Percentiles rank a stretch among this genome's conserved stretches.
Conservation (phyloP, 495 filamentous ascomycete species). For the Oleoguttula mirabilis region DNA sequence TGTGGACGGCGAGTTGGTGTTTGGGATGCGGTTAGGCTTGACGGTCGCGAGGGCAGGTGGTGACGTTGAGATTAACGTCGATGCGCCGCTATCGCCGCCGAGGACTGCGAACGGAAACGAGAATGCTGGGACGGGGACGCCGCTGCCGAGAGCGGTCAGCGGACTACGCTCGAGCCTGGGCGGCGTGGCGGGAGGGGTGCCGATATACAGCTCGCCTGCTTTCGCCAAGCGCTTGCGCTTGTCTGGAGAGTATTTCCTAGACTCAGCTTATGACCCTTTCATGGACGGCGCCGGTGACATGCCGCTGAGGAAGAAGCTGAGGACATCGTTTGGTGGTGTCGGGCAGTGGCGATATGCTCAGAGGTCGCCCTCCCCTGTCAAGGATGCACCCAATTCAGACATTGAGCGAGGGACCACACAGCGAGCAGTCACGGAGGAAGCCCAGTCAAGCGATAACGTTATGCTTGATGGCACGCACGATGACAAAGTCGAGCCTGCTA, state of each 20-base stretch:
- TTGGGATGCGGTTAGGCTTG: constrained; percentile 44
- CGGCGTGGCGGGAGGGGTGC: not conserved
- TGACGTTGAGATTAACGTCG: constrained; percentile 2
- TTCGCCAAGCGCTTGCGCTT: constrained; percentile 55
- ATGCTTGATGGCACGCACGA: no score
- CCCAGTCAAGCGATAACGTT: no score
- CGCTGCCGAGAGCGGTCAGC: not conserved
- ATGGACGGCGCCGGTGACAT: constrained; percentile 50
- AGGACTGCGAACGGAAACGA: not conserved
- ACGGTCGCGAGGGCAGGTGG: constrained; percentile 37
- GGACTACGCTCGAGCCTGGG: constrained; percentile 1
- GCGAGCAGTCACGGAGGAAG: no score
- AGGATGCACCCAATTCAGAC: no score
- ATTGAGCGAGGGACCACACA: no score
- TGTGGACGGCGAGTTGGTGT: constrained; percentile 63
- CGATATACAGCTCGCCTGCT: constrained; percentile 48
- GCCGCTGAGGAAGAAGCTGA: constrained; percentile 53
- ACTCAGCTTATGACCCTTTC: constrained; percentile 54
- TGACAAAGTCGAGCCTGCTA: no score
- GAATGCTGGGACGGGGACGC: constrained; percentile 5
- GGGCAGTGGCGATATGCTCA: constrained; percentile 60
- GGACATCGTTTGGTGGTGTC: constrained; percentile 56
- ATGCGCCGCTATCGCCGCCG: constrained; percentile 3
- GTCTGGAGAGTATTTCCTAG: constrained; percentile 47
- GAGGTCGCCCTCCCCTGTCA: constrained; percentile 52